Percentiles rank a stretch among this genome's conserved stretches.
Evolutionary conservation across 2,329 filamentous ascomycete genomes (phyloP).

Genomic region (Diaporthe vexans): DNA sequence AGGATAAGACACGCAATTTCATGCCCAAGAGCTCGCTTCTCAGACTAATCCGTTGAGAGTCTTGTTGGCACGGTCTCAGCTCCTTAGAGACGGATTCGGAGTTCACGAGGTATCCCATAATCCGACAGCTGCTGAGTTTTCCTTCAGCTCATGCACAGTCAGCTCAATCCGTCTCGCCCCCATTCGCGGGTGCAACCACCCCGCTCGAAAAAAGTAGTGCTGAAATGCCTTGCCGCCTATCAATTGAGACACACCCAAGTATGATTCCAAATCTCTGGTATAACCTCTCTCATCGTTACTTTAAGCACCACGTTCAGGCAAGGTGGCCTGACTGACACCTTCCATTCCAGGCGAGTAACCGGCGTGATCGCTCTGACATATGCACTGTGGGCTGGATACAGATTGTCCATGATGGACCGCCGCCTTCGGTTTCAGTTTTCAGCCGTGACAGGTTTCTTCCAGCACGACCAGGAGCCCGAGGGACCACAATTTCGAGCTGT

Average conservation of each 20-base stretch:
- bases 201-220: too few species aligned
- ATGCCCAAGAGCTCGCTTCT: background rate
- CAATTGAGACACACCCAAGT: too few species aligned
- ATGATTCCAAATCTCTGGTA: background rate
- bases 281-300: background rate
- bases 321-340: background rate
- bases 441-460: conserved; percentile 14
- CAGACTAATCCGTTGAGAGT: background rate
- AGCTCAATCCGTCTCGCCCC: background rate
- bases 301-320: background rate
- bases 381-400: background rate
- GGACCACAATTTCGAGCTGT: conserved; percentile 25
- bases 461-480: conserved; percentile 16
- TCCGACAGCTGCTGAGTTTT: background rate
- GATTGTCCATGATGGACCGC: background rate
- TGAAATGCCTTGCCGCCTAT: too few species aligned
- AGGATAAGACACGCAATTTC: background rate
- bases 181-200: background rate
- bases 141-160: background rate
- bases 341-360: background rate
- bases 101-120: background rate
- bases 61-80: background rate
- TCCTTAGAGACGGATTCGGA: background rate
- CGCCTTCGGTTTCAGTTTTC: background rate
- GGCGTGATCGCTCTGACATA: background rate